A percentile compares a stretch with the other conserved stretches of the same genome.
These are phyloP conservation scores for Rutstroemia sp. DNA, from an alignment of 2,329 filamentous ascomycete genomes.

Conservation along the genomic window DNA sequence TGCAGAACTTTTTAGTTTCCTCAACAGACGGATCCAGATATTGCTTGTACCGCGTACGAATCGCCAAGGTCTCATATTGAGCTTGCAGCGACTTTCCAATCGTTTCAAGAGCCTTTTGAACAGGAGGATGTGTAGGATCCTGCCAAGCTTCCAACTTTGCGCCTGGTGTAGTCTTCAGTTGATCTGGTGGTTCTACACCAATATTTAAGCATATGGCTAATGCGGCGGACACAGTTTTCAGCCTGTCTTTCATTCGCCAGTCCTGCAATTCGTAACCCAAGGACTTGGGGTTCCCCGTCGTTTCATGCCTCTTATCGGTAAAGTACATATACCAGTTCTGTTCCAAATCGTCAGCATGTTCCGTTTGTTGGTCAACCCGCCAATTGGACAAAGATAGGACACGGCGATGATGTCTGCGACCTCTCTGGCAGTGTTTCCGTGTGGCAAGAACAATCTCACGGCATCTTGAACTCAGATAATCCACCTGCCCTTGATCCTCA, in stretches of 20 bases:
- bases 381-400: not conserved
- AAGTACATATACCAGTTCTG: constrained; percentile 99
- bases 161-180: constrained; percentile 88
- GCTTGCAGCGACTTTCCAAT: constrained; percentile 95
- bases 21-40: constrained; percentile 95
- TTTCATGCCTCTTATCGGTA: constrained; percentile 95
- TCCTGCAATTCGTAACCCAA: constrained; percentile 66
- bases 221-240: constrained; percentile 95
- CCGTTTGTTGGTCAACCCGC: not conserved
- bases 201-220: constrained; percentile 95
- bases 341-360: constrained; percentile 17
- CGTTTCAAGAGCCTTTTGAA: constrained; percentile 80
- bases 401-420: not conserved
- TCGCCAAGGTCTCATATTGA: constrained; percentile 92
- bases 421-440: not conserved
- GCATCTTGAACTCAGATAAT: not conserved
- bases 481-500: not conserved
- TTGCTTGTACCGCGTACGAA: constrained; percentile 95
- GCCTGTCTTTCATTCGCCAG: constrained; percentile 92
- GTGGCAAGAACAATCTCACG: not conserved
- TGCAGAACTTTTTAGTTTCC: constrained; percentile 94
- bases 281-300: constrained; percentile 77
- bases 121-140: constrained; percentile 74
- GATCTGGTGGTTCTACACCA: constrained; percentile 93
- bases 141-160: constrained; percentile 96